These are phyloP conservation scores for Boletus bicolor DNA, from an alignment of 768 basidiomycete genomes.

Conservation along the genomic window DNA sequence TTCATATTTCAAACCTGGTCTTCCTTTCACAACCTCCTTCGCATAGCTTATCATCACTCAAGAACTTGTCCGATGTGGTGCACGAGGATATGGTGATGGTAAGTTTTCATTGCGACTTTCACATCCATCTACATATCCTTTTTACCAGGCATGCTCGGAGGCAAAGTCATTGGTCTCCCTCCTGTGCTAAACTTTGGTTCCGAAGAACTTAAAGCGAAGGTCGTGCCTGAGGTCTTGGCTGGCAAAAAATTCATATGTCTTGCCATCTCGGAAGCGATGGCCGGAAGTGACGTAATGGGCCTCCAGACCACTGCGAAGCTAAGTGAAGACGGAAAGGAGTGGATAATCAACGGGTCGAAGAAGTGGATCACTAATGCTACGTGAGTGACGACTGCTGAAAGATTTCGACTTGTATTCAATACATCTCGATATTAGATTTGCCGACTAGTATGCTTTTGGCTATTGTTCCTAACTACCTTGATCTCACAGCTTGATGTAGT, in stretches of 20 bases:
- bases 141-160: conserved; percentile 43
- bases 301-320: conserved; percentile 59
- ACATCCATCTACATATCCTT: not conserved
- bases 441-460: conserved; percentile 31
- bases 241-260: conserved; percentile 71
- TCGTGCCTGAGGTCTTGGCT: conserved; percentile 49
- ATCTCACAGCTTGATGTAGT: conserved; percentile 34
- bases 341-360: conserved; percentile 73
- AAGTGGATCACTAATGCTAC: conserved; percentile 67
- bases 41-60: conserved; percentile 57
- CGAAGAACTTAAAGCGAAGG: conserved; percentile 46
- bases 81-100: conserved; percentile 70
- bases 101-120: not conserved
- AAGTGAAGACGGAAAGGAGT: conserved; percentile 64
- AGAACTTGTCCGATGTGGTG: conserved; percentile 53
- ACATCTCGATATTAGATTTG: conserved; percentile 32
- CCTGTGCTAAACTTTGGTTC: conserved; percentile 68
- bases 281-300: conserved; percentile 66
- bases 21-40: not conserved
- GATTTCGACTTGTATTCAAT: conserved; percentile 3
- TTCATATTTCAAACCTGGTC: conserved; percentile 4
- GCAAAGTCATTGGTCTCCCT: conserved; percentile 67
- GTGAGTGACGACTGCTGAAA: conserved; percentile 26
- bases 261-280: conserved; percentile 75
- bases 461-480: not conserved